A percentile compares a stretch with the other conserved stretches of the same genome.
phyloP scores from a whole-genome alignment of 176 grass and related monocot genomes.

The Hsuehochloa calcarea region DNA sequence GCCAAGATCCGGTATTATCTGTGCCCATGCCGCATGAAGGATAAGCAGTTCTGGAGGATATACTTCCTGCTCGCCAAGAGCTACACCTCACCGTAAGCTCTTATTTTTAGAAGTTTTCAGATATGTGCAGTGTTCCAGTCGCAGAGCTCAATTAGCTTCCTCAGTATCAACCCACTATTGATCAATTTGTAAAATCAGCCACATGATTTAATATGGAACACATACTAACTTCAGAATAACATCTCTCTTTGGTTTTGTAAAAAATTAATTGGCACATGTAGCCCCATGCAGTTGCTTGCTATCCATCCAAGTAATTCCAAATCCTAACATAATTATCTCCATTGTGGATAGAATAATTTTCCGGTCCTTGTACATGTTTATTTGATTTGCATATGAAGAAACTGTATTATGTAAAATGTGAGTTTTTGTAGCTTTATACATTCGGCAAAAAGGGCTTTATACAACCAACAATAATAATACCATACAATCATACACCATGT shows the following conservation, averaged over 20 bases:
- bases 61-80: slow-evolving; percentile 86
- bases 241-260: too few relatives aligned
- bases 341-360: not conserved
- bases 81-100: too few relatives aligned
- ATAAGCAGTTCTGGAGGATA: slow-evolving; percentile 79
- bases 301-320: not conserved
- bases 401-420: not conserved
- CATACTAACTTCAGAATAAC: too few relatives aligned
- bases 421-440: not conserved
- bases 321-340: not conserved
- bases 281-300: not conserved
- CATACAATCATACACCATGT: not conserved
- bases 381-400: not conserved
- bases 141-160: too few relatives aligned
- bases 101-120: too few relatives aligned
- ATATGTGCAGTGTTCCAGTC: too few relatives aligned
- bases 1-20: slow-evolving; percentile 80
- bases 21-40: slow-evolving; percentile 87
- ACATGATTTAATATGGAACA: too few relatives aligned
- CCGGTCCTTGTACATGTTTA: not conserved
- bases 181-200: too few relatives aligned
- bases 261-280: not conserved
- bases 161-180: too few relatives aligned
- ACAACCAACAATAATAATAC: not conserved
- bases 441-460: not conserved